Percentiles rank a stretch among this genome's conserved stretches.
These are phyloP conservation scores for Pythium insidiosum DNA, from an alignment of 352 stramenopile genomes.

Conservation along the genomic window DNA sequence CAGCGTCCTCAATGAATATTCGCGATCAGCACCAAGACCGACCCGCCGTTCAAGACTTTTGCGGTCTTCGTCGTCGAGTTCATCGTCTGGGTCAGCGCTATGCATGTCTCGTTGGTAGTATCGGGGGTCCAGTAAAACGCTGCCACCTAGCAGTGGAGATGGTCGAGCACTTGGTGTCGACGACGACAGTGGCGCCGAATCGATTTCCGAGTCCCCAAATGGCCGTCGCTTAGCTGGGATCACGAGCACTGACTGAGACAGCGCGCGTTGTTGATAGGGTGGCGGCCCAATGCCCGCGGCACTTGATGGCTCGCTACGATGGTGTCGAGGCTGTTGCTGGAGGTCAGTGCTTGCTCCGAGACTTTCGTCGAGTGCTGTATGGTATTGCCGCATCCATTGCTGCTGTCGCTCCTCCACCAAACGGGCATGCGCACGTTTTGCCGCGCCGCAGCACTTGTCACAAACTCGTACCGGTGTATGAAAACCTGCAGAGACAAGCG, in stretches of 20 bases:
- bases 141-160: too few species aligned
- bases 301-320: too few species aligned
- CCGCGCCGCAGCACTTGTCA: slow-evolving; percentile 64
- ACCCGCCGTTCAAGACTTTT: slow-evolving; percentile 5
- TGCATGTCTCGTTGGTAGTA: too few species aligned
- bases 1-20: slow-evolving; percentile 21
- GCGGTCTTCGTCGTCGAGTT: slow-evolving; percentile 9
- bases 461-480: slow-evolving; percentile 73
- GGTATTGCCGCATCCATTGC: slow-evolving; percentile 10
- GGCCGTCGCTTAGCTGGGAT: too few species aligned
- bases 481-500: slow-evolving; percentile 58
- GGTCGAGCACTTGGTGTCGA: too few species aligned
- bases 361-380: neutral
- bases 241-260: too few species aligned
- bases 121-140: too few species aligned
- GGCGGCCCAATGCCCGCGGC: too few species aligned
- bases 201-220: too few species aligned
- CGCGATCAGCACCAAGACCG: neutral
- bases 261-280: too few species aligned
- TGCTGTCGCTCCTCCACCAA: slow-evolving; percentile 57
- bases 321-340: slow-evolving; percentile 8
- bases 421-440: slow-evolving; percentile 56
- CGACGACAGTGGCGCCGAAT: too few species aligned
- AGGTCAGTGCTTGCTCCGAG: slow-evolving; percentile 3
- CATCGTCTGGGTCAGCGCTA: too few species aligned